Evolutionary conservation across 1,284 basidiomycete species (phyloP), one percentile per base, ranked within the genome.

Genomic region (Porogramme epimiltina): DNA sequence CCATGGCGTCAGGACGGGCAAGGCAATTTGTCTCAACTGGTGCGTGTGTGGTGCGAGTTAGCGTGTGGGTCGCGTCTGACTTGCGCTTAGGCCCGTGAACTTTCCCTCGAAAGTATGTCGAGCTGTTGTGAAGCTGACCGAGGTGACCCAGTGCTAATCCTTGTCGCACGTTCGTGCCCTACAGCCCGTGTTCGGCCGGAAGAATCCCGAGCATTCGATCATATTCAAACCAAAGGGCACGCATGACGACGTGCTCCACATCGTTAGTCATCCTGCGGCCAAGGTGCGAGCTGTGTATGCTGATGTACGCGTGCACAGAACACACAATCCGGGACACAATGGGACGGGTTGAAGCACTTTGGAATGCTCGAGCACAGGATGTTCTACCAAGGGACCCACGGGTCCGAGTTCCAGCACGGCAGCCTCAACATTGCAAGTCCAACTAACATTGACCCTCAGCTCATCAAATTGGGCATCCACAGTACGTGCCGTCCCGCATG

Each of bases 281-380:
- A n/a, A n/a, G 16, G 3, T 36, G 23, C 4, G 16, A 20, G 22
- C 16, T n/a, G 23, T n/a, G 15, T 9, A 18, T 19, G n/a, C 25
- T 36, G 8, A 25, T n/a, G 18, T 1, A 42, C 16, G 4, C 25
- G 16, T 28, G 19, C 28, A 6, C 56, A 89, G 84, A 89, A 90
- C 57, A 84, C 85, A 0, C 87, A 89, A 71, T 85, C 84, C 0
- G 85, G 87, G 22, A 79, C 85, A 3, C 88, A 90, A 58, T 89
- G 87, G 87, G 88, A 89, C 59, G 84, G 87, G 3, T 52, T 87
- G 60, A 77, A 79, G 54, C 85, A 88, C 56, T 86, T 77, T 59
- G 82, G 83, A 2, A 57, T 87, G 38, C 49, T 70, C 2, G 74
- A 79, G 25, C 77, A 86, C 58, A 73, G 72, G 2, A 71, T 85